Evolutionary conservation across 2,329 filamentous ascomycete genomes (phyloP).

Genomic region (Ophiostoma sp.): DNA sequence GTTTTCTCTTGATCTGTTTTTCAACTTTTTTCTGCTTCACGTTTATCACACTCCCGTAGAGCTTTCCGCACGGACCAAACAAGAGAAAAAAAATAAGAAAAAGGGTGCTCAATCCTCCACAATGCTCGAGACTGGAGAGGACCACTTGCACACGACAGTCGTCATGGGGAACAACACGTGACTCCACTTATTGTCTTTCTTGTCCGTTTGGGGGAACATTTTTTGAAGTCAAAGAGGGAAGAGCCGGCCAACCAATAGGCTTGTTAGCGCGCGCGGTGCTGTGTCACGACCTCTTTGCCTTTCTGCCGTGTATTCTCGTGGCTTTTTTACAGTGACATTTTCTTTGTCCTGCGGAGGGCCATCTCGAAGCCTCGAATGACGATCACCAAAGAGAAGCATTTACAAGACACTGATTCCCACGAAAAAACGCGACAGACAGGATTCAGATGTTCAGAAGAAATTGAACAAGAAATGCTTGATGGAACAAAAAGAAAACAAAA

Average conservation of each 20-base stretch:
- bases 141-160: not conserved
- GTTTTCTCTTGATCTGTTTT: not conserved
- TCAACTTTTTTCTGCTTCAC: not conserved
- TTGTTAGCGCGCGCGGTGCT: not conserved
- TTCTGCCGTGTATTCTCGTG: not conserved
- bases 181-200: not conserved
- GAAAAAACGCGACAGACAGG: not conserved
- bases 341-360: not conserved
- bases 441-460: not conserved
- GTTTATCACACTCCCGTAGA: not conserved
- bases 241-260: not conserved
- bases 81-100: not conserved
- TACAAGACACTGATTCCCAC: not conserved
- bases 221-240: not conserved
- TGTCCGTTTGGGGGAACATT: not conserved
- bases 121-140: not conserved
- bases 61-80: not conserved
- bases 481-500: not conserved
- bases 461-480: not conserved
- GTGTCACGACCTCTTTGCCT: not conserved
- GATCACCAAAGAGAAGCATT: not conserved
- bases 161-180: conserved; percentile 12
- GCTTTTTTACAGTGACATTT: not conserved
- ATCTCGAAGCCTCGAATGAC: not conserved
- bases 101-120: not conserved